Evolutionary conservation across 345 rosid genomes (phyloP).

Genomic region (Populus euphratica): DNA sequence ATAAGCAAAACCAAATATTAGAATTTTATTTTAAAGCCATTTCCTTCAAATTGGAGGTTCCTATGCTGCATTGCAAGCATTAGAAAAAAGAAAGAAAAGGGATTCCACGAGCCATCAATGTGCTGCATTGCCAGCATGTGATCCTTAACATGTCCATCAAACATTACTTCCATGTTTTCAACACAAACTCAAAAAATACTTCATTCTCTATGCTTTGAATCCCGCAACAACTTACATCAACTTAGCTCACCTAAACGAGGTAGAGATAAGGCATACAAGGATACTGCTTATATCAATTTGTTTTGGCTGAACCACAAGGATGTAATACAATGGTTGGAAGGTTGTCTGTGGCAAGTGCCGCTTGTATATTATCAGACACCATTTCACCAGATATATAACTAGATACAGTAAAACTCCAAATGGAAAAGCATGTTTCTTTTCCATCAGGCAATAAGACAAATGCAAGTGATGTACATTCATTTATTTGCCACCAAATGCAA

Average conservation of each 20-base stretch:
- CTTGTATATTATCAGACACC: constrained; percentile 32
- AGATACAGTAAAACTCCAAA: constrained; percentile 22
- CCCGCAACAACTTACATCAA: constrained; percentile 10
- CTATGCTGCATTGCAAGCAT: too few relatives aligned
- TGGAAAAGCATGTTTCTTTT: constrained; percentile 25
- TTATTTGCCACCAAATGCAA: constrained; percentile 19
- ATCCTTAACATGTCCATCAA: background rate
- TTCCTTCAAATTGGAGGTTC: background rate
- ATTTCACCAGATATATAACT: constrained; percentile 12
- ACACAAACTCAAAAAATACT: background rate
- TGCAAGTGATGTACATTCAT: constrained; percentile 27
- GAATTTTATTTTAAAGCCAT: background rate
- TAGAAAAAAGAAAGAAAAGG: background rate
- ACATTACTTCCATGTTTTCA: background rate
- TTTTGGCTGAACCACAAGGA: constrained; percentile 5
- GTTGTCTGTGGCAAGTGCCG: constrained; percentile 9
- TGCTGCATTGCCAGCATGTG: background rate
- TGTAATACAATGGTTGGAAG: constrained; percentile 11
- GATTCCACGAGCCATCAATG: background rate
- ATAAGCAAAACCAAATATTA: background rate
- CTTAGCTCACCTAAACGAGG: constrained; percentile 9
- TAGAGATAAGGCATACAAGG: constrained; percentile 10
- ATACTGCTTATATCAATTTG: constrained; percentile 14
- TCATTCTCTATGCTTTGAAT: constrained; percentile 12
- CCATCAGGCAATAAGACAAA: constrained; percentile 20